Evolutionary conservation across 768 basidiomycete species (phyloP).

Genomic region (Kwoniella heveanensis): DNA sequence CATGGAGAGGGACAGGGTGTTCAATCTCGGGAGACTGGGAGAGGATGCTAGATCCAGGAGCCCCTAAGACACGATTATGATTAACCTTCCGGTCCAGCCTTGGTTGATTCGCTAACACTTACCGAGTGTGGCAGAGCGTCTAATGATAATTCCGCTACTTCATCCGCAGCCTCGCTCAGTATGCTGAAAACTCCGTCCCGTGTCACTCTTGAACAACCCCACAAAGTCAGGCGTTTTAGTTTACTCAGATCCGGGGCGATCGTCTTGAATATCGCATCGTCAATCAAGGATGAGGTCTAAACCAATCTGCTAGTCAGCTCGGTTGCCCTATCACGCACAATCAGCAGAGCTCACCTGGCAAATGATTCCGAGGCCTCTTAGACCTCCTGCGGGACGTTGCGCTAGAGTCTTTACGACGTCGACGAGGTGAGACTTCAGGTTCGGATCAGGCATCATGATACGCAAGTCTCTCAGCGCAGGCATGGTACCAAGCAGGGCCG

Average conservation of each 20-base stretch:
- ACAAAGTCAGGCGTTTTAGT: conserved; percentile 34
- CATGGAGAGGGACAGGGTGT: conserved; percentile 39
- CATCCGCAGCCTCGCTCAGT: conserved; percentile 25
- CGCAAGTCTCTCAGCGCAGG: conserved; percentile 37
- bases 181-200: conserved; percentile 32
- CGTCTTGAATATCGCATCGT: conserved; percentile 35
- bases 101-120: not conserved
- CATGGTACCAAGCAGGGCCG: conserved; percentile 28
- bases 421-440: conserved; percentile 24
- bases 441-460: conserved; percentile 50
- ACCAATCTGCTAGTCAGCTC: not conserved
- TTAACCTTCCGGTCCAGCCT: not conserved
- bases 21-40: conserved; percentile 28
- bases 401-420: conserved; percentile 20
- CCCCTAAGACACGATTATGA: conserved; percentile 14
- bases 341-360: conserved; percentile 29
- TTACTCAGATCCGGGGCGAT: conserved; percentile 26
- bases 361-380: conserved; percentile 39
- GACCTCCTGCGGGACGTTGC: conserved; percentile 26
- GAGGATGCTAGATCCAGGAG: conserved; percentile 33
- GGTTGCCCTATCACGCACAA: not conserved
- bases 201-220: conserved; percentile 46
- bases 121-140: conserved; percentile 44
- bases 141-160: conserved; percentile 39
- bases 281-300: conserved; percentile 45